Base-by-base conservation (phyloP, 1,284 basidiomycete species). In the Sanguinoderma infundibulare region DNA sequence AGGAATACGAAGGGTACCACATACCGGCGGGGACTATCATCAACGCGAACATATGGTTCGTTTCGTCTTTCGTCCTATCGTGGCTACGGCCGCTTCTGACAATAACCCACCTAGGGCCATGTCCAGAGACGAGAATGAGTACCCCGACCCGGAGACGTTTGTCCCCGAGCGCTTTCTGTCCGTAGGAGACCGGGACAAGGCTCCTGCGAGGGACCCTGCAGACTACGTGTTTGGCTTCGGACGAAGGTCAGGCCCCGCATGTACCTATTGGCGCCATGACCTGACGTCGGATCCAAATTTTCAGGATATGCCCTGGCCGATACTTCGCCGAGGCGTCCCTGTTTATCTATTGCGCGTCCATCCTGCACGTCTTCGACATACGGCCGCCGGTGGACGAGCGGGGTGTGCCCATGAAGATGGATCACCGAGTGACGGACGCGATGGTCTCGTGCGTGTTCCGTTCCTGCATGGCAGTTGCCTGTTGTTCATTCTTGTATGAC, bases 301-400 rank as follows among this genome's bases (percentile, higher is more conserved):
- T 5, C n/a, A 53, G 51, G 34, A 53, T 53, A 24, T 53, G 51
- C 10, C 38, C 51, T 5, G 51, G 51, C 17, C 51, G 34, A 32
- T 14, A 53, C 51, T 53, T 53, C 35, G 51, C 51, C 10, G 51
- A 53, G 35, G 35, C 34, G 51, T 35, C 51, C 10, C 17, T 53
- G 34, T 5, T 36, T 9, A 53, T 39, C 12, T 35, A 24, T 14
- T 15, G 14, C 51, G 34, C 34, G 12, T 38, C 35, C 20, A 36
- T 53, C 10, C 12, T 38, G 10, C 35, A 35, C 17, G 26, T 26
- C 22, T 53, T 53, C 22, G 32, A 53, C 12, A 36, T 53, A n/a
- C 46, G 26, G 10, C 28, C 46, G 2, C 46, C 46, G 5, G n/a
- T 32, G 17, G 28, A 32, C 28, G 28, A 49, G 28, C 28, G 17